phyloP scores from a whole-genome alignment of 305 asterid genomes.

The Euphrasia arctica region DNA sequence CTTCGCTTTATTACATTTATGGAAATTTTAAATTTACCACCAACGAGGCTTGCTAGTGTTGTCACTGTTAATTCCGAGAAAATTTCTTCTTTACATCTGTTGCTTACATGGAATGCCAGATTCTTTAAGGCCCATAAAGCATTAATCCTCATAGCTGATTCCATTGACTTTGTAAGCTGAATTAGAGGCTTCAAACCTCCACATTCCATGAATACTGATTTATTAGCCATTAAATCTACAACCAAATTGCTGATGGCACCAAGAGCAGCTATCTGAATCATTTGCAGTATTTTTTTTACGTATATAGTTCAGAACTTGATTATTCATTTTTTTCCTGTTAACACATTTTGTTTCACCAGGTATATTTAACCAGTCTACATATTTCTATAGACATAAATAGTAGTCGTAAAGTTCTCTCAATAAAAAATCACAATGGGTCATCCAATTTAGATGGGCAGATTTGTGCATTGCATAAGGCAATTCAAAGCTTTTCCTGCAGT shows the following conservation, averaged over 20 bases:
- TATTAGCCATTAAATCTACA: constrained; percentile 62
- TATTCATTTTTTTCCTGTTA: background rate
- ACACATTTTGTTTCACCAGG: background rate
- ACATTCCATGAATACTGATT: constrained; percentile 57
- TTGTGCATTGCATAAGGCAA: too few species aligned
- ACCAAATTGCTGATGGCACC: constrained; percentile 79
- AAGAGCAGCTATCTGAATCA: constrained; percentile 71
- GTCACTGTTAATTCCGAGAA: constrained; percentile 62
- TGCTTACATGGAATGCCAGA: constrained; percentile 65
- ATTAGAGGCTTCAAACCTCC: constrained; percentile 87
- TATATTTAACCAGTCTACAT: background rate
- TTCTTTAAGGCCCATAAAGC: constrained; percentile 82
- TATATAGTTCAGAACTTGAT: background rate
- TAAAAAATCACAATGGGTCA: too few species aligned
- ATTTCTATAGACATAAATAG: background rate
- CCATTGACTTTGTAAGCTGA: constrained; percentile 85
- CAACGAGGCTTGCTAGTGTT: constrained; percentile 66
- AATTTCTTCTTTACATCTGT: constrained; percentile 74
- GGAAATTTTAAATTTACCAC: constrained; percentile 46
- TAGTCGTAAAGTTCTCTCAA: too few species aligned
- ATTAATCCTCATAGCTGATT: constrained; percentile 59
- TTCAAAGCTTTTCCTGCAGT: too few species aligned
- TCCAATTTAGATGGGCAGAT: too few species aligned
- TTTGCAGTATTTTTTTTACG: background rate
- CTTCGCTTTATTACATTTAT: constrained; percentile 14